Evolutionary conservation across 345 rosid genomes (phyloP).

Genomic region (Bruguiera sexangula): DNA sequence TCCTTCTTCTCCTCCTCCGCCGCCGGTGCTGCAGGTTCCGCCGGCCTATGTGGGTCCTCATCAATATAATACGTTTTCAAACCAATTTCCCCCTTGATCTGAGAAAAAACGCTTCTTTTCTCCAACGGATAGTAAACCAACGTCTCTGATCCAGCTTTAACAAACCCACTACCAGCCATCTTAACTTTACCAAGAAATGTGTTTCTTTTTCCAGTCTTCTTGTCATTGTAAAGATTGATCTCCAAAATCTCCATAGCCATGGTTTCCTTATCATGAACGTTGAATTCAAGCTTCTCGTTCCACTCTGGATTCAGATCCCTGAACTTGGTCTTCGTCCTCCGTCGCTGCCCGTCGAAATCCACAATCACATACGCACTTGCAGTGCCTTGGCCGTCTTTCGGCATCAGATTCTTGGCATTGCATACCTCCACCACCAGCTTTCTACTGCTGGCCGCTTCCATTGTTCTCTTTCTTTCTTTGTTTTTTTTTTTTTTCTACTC

Average conservation of each 20-base stretch:
- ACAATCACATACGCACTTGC: constrained; percentile 81
- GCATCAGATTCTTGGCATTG: constrained; percentile 82
- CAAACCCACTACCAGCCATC: constrained; percentile 56
- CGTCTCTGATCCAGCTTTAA: constrained; percentile 55
- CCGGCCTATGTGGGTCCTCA: constrained; percentile 45
- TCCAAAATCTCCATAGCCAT: constrained; percentile 63
- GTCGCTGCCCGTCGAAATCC: constrained; percentile 78
- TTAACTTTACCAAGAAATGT: constrained; percentile 77
- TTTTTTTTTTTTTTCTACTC: no score
- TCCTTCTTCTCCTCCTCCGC: constrained; percentile 29
- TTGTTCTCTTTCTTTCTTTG: constrained; percentile 4
- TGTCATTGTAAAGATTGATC: constrained; percentile 78
- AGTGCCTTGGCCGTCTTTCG: constrained; percentile 91
- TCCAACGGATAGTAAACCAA: constrained; percentile 77
- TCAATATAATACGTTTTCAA: constrained; percentile 66
- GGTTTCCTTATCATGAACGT: constrained; percentile 55
- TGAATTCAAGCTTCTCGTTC: constrained; percentile 85
- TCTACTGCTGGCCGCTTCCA: constrained; percentile 55
- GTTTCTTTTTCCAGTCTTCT: constrained; percentile 60
- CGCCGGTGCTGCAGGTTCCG: neutral
- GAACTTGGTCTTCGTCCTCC: constrained; percentile 75
- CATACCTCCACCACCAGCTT: constrained; percentile 76
- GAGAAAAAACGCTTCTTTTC: constrained; percentile 86
- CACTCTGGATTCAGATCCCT: constrained; percentile 84
- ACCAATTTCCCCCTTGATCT: constrained; percentile 79